Evolutionary conservation across 352 stramenopile genomes (phyloP).

Genomic region (Pythium dissimile): DNA sequence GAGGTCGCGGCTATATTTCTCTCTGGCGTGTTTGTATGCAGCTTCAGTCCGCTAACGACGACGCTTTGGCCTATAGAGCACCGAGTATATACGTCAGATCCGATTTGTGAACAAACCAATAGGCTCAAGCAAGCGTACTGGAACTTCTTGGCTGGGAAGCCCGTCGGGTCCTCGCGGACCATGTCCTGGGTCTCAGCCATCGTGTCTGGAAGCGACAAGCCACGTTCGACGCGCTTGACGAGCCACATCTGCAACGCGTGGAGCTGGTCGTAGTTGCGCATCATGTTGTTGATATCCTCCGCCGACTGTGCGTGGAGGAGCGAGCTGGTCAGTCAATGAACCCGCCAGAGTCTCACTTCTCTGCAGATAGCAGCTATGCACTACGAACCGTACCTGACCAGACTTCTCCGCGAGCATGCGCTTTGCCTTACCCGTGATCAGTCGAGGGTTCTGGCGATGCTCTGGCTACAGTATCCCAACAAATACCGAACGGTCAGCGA

Average conservation of each 20-base stretch:
- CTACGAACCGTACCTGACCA: constrained; percentile 52
- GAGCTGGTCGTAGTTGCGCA: constrained; percentile 83
- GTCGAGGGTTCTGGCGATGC: constrained; percentile 59
- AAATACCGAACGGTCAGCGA: too few relatives aligned
- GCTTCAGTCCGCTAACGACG: constrained; percentile 47
- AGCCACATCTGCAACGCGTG: constrained; percentile 73
- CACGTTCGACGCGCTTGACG: constrained; percentile 75
- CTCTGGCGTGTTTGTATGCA: too few relatives aligned
- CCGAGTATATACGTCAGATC: not conserved
- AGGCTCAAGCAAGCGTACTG: constrained; percentile 29
- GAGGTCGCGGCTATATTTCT: too few relatives aligned
- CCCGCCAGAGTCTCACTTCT: not conserved
- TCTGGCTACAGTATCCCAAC: constrained; percentile 58
- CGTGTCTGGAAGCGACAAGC: constrained; percentile 63
- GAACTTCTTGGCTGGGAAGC: constrained; percentile 84
- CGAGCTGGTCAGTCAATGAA: not conserved
- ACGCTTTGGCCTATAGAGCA: constrained; percentile 50
- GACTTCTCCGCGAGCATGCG: constrained; percentile 78
- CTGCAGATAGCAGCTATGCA: not conserved
- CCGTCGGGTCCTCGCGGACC: constrained; percentile 77
- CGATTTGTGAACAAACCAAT: not conserved
- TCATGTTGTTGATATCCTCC: constrained; percentile 86
- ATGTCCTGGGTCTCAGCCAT: constrained; percentile 79
- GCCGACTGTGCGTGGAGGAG: constrained; percentile 60
- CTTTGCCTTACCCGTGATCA: constrained; percentile 86